Evolutionary conservation across 164 flowering plant genomes (phyloP), one percentile per base, ranked within the genome.

Genomic region (Pachysandra terminalis): DNA sequence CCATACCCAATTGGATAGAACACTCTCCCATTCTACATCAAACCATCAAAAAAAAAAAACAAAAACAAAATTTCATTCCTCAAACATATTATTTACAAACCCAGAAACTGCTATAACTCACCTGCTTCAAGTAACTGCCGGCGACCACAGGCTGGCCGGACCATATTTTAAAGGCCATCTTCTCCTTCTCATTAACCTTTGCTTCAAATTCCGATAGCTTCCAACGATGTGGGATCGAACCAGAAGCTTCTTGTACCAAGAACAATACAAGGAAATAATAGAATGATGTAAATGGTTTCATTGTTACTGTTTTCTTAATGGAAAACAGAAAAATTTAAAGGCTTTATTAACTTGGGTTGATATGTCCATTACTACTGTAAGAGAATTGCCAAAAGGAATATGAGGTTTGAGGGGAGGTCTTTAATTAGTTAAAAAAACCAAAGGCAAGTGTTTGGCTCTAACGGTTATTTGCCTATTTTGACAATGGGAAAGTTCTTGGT

Each of bases 131-230:
- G 35, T 40, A 8, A 25, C 16, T 62, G 61, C 10, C 51, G 3
- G 37, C 37, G 37, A 32, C 37, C 37, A 32, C 5, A 5, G 51
- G 51, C 51, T 3, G 1, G 1, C 16, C 17, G 1, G 51, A 5
- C 51, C 16, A 15, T 45, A n/a, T n/a, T n/a, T 13, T 1, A 45
- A 13, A 5, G 51, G 51, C 6, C 17, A 15, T 15, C 51, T 10
- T 45, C 14, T 45, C 51, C 51, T 10, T 45, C 14, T 45, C 28
- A 2, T 66, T 37, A 19, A 73, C 59, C 64, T 59, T 74, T 55
- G 53, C 35, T 63, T 59, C 53, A 51, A 77, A 64, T 14, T 76
- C 72, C 6, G 55, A 32, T 2, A 73, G 32, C 68, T 64, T 71
- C 26, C 48, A 57, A 5, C 70, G 64, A 51, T 41, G 40, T 35